A percentile compares a stretch with the other conserved stretches of the same genome.
Conservation (phyloP, 2,329 filamentous ascomycete species). For the Nemania serpens region DNA sequence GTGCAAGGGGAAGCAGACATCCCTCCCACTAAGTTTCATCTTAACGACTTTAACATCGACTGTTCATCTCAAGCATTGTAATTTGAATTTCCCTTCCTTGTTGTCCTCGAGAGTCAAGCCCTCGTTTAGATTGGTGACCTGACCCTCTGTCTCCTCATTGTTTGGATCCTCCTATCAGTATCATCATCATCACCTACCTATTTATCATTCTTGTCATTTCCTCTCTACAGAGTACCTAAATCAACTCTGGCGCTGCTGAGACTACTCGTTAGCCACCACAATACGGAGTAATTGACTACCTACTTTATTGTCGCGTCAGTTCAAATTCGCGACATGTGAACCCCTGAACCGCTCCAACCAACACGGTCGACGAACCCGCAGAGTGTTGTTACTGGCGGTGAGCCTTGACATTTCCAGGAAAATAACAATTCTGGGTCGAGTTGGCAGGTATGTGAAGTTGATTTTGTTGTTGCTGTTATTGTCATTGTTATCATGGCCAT, state of each 20-base stretch:
- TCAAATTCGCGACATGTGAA: slow-evolving; percentile 22
- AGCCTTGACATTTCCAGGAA: neutral
- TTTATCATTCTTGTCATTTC: neutral
- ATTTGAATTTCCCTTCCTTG: neutral
- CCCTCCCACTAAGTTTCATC: slow-evolving; percentile 10
- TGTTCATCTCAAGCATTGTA: slow-evolving; percentile 5
- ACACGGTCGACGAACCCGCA: slow-evolving; percentile 7
- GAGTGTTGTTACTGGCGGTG: slow-evolving; percentile 3
- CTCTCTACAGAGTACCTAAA: neutral
- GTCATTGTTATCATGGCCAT: neutral
- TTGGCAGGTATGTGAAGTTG: slow-evolving; percentile 8
- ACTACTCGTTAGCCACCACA: too few relatives aligned
- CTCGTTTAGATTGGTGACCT: neutral
- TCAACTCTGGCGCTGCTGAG: slow-evolving; percentile 1
- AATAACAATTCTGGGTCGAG: neutral
- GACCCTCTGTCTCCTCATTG: neutral
- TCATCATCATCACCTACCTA: neutral
- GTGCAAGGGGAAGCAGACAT: neutral
- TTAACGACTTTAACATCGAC: slow-evolving; percentile 2
- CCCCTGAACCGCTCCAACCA: slow-evolving; percentile 17
- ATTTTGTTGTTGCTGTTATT: neutral
- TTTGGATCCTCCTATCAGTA: neutral
- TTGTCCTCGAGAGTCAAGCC: neutral
- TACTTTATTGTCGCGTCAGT: neutral
- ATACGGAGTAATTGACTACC: too few relatives aligned